Conservation (phyloP, 495 filamentous ascomycete species). For the Daldinia grandis region DNA sequence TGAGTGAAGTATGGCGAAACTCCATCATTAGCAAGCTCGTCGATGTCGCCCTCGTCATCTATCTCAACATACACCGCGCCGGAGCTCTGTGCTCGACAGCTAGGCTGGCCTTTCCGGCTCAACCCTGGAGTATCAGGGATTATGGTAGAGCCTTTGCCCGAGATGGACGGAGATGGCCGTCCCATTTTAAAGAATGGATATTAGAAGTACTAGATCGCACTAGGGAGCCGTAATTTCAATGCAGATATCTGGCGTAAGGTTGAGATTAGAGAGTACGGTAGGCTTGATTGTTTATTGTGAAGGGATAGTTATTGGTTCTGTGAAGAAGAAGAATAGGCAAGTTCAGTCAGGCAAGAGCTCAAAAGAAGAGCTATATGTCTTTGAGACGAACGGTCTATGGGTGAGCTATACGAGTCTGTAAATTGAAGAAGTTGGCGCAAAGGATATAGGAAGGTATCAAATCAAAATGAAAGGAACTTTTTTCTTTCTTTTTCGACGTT, state of each 20-base stretch:
- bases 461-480: constrained; percentile 6
- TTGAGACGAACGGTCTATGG: neutral
- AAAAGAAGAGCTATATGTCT: neutral
- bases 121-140: constrained; percentile 32
- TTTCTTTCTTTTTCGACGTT: constrained; percentile 26
- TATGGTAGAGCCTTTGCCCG: constrained; percentile 25
- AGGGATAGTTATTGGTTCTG: neutral
- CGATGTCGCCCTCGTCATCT: constrained; percentile 43
- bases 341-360: neutral
- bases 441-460: neutral
- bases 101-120: constrained; percentile 20
- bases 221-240: neutral
- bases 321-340: neutral
- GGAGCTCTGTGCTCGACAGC: constrained; percentile 17
- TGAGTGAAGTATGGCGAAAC: constrained; percentile 57
- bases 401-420: neutral
- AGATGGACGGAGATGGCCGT: constrained; percentile 9
- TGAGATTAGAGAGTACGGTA: neutral
- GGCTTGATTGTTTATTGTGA: neutral
- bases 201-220: neutral
- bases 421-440: neutral
- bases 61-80: constrained; percentile 34
- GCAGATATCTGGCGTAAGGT: neutral
- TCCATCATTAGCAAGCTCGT: constrained; percentile 43
- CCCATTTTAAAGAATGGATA: constrained; percentile 26